Evolutionary conservation across 371 early-diverging fungal species (phyloP), one percentile per base, ranked within the genome.

Genomic region (Apophysomyces trapeziformis): DNA sequence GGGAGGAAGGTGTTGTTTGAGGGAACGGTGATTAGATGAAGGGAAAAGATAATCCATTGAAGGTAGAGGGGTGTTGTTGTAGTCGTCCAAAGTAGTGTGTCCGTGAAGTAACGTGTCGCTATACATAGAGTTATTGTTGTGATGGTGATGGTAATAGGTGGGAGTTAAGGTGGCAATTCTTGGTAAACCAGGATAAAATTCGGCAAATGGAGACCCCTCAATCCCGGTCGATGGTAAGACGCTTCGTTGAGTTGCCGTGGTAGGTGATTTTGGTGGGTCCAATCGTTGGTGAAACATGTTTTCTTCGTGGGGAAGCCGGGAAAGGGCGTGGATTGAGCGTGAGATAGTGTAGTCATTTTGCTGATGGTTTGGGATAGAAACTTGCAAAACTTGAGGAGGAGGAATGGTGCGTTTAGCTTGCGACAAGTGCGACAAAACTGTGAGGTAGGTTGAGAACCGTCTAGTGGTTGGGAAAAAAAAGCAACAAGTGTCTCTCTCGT

Each of bases 151-250:
- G 9, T 50, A 18, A 21, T 50, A 21, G 9, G 54, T 21, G 9
- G 54, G 54, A 50, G 21, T 50, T 50, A 50, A 9, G 54, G 54
- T 26, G 54, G 54, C 54, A 50, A 50, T 50, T 50, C 54, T 50
- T 50, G 54, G 54, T 50, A 50, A 6, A 50, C 54, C 21, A 50
- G 54, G 54, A 50, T 50, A 50, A 50, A 50, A 50, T 50, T 50
- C 54, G 54, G 54, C 21, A 50, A 50, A 50, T 50, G 54, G 54
- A 50, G 54, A 50, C 54, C 54, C 54, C 21, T 50, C 54, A 50
- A 50, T 50, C 54, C 54, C 21, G 54, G 54, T n/a, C 54, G 54
- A 21, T 50, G 54, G 54, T 50, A 50, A 50, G 9, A 8, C 21
- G 7, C 54, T n/a, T 50, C 54, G 16, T 50, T 50, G 54, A 26